Conservation (phyloP, 352 stramenopile species). For the Pythium vanterpoolii region DNA sequence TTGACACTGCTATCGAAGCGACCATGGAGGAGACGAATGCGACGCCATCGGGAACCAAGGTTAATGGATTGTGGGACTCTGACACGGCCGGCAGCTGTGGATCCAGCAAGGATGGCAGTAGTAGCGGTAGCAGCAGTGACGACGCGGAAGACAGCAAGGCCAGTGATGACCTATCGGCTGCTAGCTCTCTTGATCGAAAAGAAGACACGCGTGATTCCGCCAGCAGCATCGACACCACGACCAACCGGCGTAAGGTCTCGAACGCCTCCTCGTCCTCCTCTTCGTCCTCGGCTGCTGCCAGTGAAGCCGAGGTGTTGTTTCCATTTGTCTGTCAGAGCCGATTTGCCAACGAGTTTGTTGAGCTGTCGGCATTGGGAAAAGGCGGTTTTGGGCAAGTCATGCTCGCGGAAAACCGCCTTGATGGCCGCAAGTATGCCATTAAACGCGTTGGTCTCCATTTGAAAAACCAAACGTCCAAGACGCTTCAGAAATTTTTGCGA, state of each 20-base stretch:
- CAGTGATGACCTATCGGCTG: no score
- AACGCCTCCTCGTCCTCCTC: conserved; percentile 54
- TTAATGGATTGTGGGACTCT: conserved; percentile 3
- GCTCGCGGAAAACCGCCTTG: conserved; percentile 91
- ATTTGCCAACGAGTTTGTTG: conserved; percentile 83
- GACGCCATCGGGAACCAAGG: not conserved
- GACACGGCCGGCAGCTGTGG: not conserved
- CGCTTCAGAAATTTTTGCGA: conserved; percentile 90
- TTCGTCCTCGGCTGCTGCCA: not conserved
- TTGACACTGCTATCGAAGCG: not conserved
- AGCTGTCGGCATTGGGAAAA: conserved; percentile 87
- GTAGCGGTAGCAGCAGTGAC: conserved; percentile 2
- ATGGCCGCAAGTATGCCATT: conserved; percentile 92
- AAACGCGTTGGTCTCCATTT: conserved; percentile 87
- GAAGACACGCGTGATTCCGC: conserved; percentile 5
- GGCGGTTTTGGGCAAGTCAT: conserved; percentile 95
- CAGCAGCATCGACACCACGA: not conserved
- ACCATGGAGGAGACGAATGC: not conserved
- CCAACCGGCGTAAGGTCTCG: conserved; percentile 33
- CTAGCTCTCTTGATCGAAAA: not conserved
- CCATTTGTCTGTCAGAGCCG: conserved; percentile 83
- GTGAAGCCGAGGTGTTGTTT: conserved; percentile 71
- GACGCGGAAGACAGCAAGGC: not conserved
- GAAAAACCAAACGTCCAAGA: conserved; percentile 87
- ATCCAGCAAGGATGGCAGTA: conserved; percentile 3